phyloP scores from a whole-genome alignment of 139 green algal genomes.

The Chlorella sp. region DNA sequence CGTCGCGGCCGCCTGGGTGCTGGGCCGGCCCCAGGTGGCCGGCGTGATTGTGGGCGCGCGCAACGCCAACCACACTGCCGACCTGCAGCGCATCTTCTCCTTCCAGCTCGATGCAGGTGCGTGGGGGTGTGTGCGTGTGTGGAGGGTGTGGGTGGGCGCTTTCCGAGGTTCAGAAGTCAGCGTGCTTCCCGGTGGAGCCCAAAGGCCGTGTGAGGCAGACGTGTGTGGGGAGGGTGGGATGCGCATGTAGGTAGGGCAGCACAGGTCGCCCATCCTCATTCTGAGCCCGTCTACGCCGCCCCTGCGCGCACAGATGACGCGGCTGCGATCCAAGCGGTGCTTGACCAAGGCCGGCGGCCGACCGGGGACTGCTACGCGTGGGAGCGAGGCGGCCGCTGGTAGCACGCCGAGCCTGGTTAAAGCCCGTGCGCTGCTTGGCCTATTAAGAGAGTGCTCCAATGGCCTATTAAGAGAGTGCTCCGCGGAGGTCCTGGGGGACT shows the following conservation, averaged over 20 bases:
- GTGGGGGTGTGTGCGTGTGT: not conserved
- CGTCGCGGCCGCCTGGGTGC: slow-evolving; percentile 80
- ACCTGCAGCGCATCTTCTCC: slow-evolving; percentile 63
- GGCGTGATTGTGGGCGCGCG: slow-evolving; percentile 76
- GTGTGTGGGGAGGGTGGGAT: not conserved
- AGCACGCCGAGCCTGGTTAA: too few species aligned
- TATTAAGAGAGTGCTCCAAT: too few species aligned
- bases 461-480: too few species aligned
- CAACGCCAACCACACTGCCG: slow-evolving; percentile 69
- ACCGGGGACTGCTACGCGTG: slow-evolving; percentile 75
- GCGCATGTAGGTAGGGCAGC: not conserved
- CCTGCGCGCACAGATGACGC: slow-evolving; percentile 44
- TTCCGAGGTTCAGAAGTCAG: not conserved
- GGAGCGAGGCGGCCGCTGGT: slow-evolving; percentile 69
- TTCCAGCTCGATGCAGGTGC: slow-evolving; percentile 60
- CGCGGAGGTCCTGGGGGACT: too few species aligned
- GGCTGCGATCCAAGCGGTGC: slow-evolving; percentile 61
- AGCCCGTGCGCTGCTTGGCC: too few species aligned
- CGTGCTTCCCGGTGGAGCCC: too few species aligned
- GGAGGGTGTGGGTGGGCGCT: not conserved
- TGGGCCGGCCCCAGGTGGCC: slow-evolving; percentile 55
- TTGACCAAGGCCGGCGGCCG: slow-evolving; percentile 47
- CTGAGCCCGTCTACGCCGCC: not conserved
- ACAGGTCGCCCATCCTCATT: not conserved
- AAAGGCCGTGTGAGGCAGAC: not conserved